Evolutionary conservation across 2,329 filamentous ascomycete species (phyloP).

Genomic region (Xylaria sp.): DNA sequence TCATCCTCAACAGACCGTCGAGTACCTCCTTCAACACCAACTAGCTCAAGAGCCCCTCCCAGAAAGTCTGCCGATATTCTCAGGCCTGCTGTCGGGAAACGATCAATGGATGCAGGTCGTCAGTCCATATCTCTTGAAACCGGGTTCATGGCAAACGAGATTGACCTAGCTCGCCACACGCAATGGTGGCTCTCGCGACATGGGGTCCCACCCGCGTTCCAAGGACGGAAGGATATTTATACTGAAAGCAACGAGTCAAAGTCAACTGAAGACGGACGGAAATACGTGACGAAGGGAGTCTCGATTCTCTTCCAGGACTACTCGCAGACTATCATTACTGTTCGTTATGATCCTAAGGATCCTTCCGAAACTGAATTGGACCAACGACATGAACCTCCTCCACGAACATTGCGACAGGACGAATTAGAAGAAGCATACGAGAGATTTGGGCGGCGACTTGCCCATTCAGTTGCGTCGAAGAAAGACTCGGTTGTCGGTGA

Average conservation of each 20-base stretch:
- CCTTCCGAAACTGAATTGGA: constrained; percentile 78
- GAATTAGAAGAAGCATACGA: constrained; percentile 89
- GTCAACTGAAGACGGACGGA: constrained; percentile 75
- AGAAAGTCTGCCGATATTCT: constrained; percentile 74
- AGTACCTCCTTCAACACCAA: constrained; percentile 55
- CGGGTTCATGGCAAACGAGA: constrained; percentile 86
- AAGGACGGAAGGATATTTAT: constrained; percentile 84
- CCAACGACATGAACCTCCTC: constrained; percentile 88
- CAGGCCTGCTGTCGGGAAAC: constrained; percentile 60
- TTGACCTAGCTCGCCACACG: constrained; percentile 79
- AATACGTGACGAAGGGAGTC: constrained; percentile 79
- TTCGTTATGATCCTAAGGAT: constrained; percentile 80
- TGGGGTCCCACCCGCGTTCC: constrained; percentile 81
- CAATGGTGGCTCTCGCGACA: constrained; percentile 91
- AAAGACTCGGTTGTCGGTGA: constrained; percentile 87
- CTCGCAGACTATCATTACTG: constrained; percentile 89
- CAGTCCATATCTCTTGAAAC: constrained; percentile 79
- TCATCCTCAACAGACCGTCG: constrained; percentile 61
- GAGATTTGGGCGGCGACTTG: constrained; percentile 81
- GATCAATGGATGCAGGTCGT: constrained; percentile 80
- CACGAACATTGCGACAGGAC: constrained; percentile 85
- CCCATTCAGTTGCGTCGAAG: constrained; percentile 74
- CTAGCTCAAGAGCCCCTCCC: constrained; percentile 53
- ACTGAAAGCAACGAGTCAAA: constrained; percentile 84
- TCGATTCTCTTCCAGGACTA: constrained; percentile 96